phyloP scores from a whole-genome alignment of 2,329 filamentous ascomycete genomes.

The Epichloe coenophiala region DNA sequence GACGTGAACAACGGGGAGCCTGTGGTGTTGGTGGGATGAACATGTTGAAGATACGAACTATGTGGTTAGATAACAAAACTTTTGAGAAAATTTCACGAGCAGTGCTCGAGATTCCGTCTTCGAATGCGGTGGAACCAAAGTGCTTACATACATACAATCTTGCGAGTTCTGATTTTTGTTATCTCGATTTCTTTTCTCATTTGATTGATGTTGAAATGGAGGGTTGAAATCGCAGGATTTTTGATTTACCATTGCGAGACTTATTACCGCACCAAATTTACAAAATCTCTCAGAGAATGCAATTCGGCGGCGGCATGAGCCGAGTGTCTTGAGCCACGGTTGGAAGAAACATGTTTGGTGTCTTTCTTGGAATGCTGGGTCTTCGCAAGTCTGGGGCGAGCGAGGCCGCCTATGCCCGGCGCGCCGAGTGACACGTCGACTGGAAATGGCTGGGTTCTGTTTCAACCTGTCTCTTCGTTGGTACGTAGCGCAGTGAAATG shows the following conservation, averaged over 20 bases:
- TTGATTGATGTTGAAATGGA: no score
- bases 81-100: no score
- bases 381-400: neutral
- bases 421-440: neutral
- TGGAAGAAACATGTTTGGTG: neutral
- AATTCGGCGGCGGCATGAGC: neutral
- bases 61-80: neutral
- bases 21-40: conserved; percentile 16
- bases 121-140: no score
- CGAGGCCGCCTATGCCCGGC: neutral
- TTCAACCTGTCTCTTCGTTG: neutral
- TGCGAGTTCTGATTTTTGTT: no score
- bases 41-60: no score
- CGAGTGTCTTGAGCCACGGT: neutral
- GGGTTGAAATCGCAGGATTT: no score
- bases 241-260: no score
- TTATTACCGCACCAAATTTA: no score
- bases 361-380: neutral
- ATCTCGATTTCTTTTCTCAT: no score
- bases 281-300: no score
- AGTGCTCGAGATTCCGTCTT: no score
- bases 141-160: no score
- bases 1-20: conserved; percentile 28
- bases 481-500: neutral
- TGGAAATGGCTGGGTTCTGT: neutral